A percentile compares a stretch with the other conserved stretches of the same genome.
Conservation (phyloP, 352 stramenopile genomes). For the Blastocystis sp. region DNA sequence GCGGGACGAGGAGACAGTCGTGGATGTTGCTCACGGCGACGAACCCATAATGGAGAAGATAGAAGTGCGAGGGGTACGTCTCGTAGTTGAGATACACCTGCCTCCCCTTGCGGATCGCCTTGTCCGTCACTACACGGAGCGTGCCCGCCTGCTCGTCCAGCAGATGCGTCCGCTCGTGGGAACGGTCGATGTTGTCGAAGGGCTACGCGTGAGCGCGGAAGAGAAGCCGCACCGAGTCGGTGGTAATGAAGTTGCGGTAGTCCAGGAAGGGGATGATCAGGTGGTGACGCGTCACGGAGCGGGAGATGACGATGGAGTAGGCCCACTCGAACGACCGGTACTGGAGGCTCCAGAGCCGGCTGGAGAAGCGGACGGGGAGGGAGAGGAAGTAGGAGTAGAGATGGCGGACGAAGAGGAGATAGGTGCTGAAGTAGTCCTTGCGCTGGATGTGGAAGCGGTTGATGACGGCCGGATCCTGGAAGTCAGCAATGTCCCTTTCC, state of each 20-base stretch:
- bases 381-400: constrained; percentile 1
- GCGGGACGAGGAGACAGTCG: constrained; percentile 46
- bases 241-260: constrained; percentile 51
- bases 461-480: constrained; percentile 28
- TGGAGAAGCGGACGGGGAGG: background rate
- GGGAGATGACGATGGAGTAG: constrained; percentile 25
- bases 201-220: constrained; percentile 12
- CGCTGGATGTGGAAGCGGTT: background rate
- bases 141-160: background rate
- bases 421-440: constrained; percentile 6
- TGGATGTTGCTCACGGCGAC: constrained; percentile 24
- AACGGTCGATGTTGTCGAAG: constrained; percentile 14
- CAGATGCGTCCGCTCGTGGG: background rate
- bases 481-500: background rate
- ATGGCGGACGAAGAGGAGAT: constrained; percentile 4
- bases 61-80: constrained; percentile 20
- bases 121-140: constrained; percentile 9
- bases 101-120: background rate
- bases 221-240: background rate
- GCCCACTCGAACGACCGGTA: constrained; percentile 19
- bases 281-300: background rate
- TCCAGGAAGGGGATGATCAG: constrained; percentile 40
- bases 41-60: constrained; percentile 35
- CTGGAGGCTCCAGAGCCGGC: constrained; percentile 10
- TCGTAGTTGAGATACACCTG: constrained; percentile 47